Evolutionary conservation across 805 yeast genomes (phyloP).

Genomic region (Ogataea zsoltii): DNA sequence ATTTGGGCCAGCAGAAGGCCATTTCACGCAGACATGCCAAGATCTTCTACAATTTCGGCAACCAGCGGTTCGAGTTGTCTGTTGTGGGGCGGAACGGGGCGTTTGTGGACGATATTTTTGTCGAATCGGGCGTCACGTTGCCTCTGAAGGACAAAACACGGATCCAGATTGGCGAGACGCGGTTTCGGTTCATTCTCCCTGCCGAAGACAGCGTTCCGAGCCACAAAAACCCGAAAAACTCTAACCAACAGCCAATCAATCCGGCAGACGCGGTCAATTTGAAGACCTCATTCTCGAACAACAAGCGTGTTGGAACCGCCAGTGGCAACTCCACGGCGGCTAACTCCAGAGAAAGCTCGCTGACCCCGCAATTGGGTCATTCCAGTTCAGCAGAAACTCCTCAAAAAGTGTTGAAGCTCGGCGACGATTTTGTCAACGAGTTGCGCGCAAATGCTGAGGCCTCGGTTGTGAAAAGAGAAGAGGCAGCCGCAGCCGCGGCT

Average conservation of each 20-base stretch:
- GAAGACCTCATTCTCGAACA: slow-evolving; percentile 47
- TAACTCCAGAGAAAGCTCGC: slow-evolving; percentile 26
- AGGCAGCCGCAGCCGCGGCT: slow-evolving; percentile 29
- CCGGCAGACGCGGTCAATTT: slow-evolving; percentile 65
- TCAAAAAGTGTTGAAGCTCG: slow-evolving; percentile 25
- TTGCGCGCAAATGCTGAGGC: slow-evolving; percentile 33
- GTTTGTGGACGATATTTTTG: slow-evolving; percentile 87
- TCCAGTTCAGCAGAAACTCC: slow-evolving; percentile 6
- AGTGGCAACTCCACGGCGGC: slow-evolving; percentile 24
- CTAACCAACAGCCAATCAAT: slow-evolving; percentile 41
- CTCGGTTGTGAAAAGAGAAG: slow-evolving; percentile 29
- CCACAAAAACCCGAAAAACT: slow-evolving; percentile 22
- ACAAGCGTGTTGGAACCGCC: slow-evolving; percentile 9
- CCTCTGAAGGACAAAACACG: slow-evolving; percentile 80
- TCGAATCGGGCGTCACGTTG: slow-evolving; percentile 89
- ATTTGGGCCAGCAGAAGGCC: slow-evolving; percentile 88
- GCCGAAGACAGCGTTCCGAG: slow-evolving; percentile 43
- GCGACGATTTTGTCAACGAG: slow-evolving; percentile 29
- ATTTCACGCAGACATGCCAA: slow-evolving; percentile 93
- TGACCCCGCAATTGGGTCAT: slow-evolving; percentile 14
- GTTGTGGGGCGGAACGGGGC: slow-evolving; percentile 96
- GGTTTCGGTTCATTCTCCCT: slow-evolving; percentile 86
- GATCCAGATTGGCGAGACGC: slow-evolving; percentile 90
- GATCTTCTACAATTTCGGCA: slow-evolving; percentile 94
- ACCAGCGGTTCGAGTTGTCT: slow-evolving; percentile 88